These are phyloP conservation scores for Cicer bijugum DNA, from an alignment of 306 rosid genomes.

Conservation along the genomic window DNA sequence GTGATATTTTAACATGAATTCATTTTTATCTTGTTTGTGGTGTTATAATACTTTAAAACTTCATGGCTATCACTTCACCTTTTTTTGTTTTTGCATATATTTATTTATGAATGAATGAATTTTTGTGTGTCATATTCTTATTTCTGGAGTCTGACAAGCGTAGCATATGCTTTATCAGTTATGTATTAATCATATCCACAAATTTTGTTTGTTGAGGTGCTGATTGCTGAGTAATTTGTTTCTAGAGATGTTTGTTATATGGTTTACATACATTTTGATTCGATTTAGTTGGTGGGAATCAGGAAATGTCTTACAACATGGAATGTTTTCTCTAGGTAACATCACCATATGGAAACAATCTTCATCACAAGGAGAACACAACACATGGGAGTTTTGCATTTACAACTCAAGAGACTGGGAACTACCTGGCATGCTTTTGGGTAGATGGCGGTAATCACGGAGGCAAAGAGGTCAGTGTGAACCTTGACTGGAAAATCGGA, in stretches of 20 bases:
- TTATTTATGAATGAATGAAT: neutral
- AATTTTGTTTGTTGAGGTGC: slow-evolving; percentile 2
- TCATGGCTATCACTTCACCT: neutral
- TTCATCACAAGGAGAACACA: slow-evolving; percentile 66
- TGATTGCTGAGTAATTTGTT: slow-evolving; percentile 27
- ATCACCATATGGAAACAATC: slow-evolving; percentile 85
- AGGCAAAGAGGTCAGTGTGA: slow-evolving; percentile 58
- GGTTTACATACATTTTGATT: neutral
- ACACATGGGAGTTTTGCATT: slow-evolving; percentile 88
- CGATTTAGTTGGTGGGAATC: neutral
- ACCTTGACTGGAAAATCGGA: slow-evolving; percentile 95
- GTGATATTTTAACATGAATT: slow-evolving; percentile 4
- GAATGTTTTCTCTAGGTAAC: slow-evolving; percentile 64
- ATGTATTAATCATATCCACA: neutral
- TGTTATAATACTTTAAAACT: neutral
- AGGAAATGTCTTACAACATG: neutral
- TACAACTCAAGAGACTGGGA: slow-evolving; percentile 87
- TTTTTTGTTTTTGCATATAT: neutral
- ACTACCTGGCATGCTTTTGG: slow-evolving; percentile 88
- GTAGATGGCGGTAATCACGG: slow-evolving; percentile 52
- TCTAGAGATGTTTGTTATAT: slow-evolving; percentile 23
- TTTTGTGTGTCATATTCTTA: slow-evolving; percentile 16
- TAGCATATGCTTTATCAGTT: slow-evolving; percentile 10
- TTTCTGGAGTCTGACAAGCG: neutral
- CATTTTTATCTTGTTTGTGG: neutral